These are phyloP conservation scores for Clonostachys rosea DNA, from an alignment of 2,329 filamentous ascomycete species.

Conservation along the genomic window DNA sequence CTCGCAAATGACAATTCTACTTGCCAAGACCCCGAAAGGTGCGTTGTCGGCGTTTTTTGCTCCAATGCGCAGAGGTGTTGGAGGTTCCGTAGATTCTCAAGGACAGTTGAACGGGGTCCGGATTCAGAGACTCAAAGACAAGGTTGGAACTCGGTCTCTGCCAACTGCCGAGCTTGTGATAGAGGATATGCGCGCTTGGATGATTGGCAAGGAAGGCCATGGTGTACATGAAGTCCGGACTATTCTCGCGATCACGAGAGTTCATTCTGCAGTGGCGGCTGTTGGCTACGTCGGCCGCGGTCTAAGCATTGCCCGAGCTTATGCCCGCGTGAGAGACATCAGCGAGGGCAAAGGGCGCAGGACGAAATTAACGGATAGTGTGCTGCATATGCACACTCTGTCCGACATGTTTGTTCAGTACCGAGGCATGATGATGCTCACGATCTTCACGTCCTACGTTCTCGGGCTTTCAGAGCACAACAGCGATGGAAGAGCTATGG, in stretches of 20 bases:
- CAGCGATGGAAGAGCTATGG: slow-evolving; percentile 6
- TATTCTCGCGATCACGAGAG: slow-evolving; percentile 62
- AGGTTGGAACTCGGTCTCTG: slow-evolving; percentile 64
- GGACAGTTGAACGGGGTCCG: slow-evolving; percentile 59
- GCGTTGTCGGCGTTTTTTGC: slow-evolving; percentile 60
- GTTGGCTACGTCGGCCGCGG: slow-evolving; percentile 50
- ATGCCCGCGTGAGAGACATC: slow-evolving; percentile 50
- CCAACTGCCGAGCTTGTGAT: slow-evolving; percentile 71
- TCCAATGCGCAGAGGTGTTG: slow-evolving; percentile 44
- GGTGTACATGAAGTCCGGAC: slow-evolving; percentile 66
- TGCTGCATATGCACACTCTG: slow-evolving; percentile 54
- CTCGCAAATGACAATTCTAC: slow-evolving; percentile 50
- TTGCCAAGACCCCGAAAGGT: slow-evolving; percentile 46
- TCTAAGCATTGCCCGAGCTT: slow-evolving; percentile 52
- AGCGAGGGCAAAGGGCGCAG: slow-evolving; percentile 35
- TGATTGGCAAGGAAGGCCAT: slow-evolving; percentile 61
- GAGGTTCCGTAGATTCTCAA: slow-evolving; percentile 17
- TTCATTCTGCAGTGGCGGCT: slow-evolving; percentile 50
- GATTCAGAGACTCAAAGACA: slow-evolving; percentile 68
- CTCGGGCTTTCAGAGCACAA: slow-evolving; percentile 50
- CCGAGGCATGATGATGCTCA: slow-evolving; percentile 49
- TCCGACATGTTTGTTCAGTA: slow-evolving; percentile 52
- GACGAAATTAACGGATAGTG: slow-evolving; percentile 42
- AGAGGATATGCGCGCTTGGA: slow-evolving; percentile 55
- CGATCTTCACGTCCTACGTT: slow-evolving; percentile 46